Percentiles rank a stretch among this genome's conserved stretches.
Conservation (phyloP, 2,329 filamentous ascomycete species). For the Capronia coronata region DNA sequence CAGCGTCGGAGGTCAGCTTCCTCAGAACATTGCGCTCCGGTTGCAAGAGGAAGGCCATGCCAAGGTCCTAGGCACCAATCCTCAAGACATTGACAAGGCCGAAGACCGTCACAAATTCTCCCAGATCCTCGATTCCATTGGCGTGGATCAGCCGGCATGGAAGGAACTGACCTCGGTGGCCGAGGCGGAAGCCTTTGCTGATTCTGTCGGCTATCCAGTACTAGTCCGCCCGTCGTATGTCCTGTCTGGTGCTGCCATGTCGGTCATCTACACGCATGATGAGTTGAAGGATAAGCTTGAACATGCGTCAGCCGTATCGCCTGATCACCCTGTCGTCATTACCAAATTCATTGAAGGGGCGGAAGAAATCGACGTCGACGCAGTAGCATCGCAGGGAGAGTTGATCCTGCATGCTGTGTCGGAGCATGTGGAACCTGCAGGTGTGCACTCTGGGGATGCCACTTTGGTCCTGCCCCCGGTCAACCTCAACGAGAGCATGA, state of each 20-base stretch:
- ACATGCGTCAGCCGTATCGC: slow-evolving; percentile 82
- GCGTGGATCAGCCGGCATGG: slow-evolving; percentile 95
- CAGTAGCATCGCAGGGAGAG: slow-evolving; percentile 77
- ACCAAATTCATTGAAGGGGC: slow-evolving; percentile 97
- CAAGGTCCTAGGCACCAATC: slow-evolving; percentile 86
- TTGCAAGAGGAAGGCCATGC: slow-evolving; percentile 87
- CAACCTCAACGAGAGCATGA: slow-evolving; percentile 67
- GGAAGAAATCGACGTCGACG: slow-evolving; percentile 93
- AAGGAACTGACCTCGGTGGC: slow-evolving; percentile 88
- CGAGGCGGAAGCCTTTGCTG: slow-evolving; percentile 80
- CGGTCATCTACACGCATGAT: slow-evolving; percentile 78
- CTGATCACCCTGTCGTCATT: slow-evolving; percentile 96
- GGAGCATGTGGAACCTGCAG: slow-evolving; percentile 94
- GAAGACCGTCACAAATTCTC: slow-evolving; percentile 99
- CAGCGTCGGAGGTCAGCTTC: slow-evolving; percentile 90
- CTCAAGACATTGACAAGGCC: slow-evolving; percentile 91
- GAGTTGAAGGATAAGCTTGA: slow-evolving; percentile 93
- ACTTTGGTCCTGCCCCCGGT: slow-evolving; percentile 86
- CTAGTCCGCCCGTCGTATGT: slow-evolving; percentile 93
- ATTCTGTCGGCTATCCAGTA: slow-evolving; percentile 83
- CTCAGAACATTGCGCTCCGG: slow-evolving; percentile 93
- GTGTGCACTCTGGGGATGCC: slow-evolving; percentile 96
- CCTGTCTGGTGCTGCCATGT: slow-evolving; percentile 96
- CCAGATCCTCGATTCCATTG: slow-evolving; percentile 91
- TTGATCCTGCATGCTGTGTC: slow-evolving; percentile 86